Conservation (phyloP, 2,329 filamentous ascomycete species). For the Calonectria pteridis region DNA sequence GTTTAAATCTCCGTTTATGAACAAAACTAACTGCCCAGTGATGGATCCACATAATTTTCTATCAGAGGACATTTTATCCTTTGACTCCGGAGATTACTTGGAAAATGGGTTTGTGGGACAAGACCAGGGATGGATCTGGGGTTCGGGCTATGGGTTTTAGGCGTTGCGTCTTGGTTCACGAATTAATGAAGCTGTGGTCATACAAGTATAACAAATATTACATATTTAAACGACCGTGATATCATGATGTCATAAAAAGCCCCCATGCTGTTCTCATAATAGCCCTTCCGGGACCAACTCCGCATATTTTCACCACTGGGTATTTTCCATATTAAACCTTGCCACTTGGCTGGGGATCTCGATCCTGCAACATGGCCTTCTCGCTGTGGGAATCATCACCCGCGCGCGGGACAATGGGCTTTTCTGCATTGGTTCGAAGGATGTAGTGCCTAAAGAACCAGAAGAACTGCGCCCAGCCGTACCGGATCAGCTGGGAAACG, state of each 20-base stretch:
- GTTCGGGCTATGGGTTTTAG: neutral
- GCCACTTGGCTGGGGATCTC: slow-evolving; percentile 31
- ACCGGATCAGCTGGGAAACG: slow-evolving; percentile 43
- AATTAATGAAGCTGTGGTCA: too few relatives aligned
- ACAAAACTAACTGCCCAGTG: neutral
- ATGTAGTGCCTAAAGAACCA: slow-evolving; percentile 42
- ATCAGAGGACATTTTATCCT: neutral
- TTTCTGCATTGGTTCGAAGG: slow-evolving; percentile 27
- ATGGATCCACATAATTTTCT: neutral
- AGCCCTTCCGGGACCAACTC: neutral
- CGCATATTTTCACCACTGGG: neutral
- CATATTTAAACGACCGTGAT: neutral
- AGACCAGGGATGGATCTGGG: slow-evolving; percentile 32
- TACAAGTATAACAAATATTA: neutral
- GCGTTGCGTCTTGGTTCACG: too few relatives aligned
- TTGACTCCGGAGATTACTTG: neutral
- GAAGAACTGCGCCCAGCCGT: slow-evolving; percentile 39
- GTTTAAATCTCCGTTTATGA: neutral
- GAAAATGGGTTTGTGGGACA: slow-evolving; percentile 14
- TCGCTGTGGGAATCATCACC: slow-evolving; percentile 35
- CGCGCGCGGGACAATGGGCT: slow-evolving; percentile 34
- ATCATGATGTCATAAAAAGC: neutral
- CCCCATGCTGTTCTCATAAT: neutral
- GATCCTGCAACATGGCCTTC: slow-evolving; percentile 29
- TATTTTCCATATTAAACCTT: slow-evolving; percentile 21